Conservation (phyloP, 2,329 filamentous ascomycete species). For the Xylariaceae sp. region DNA sequence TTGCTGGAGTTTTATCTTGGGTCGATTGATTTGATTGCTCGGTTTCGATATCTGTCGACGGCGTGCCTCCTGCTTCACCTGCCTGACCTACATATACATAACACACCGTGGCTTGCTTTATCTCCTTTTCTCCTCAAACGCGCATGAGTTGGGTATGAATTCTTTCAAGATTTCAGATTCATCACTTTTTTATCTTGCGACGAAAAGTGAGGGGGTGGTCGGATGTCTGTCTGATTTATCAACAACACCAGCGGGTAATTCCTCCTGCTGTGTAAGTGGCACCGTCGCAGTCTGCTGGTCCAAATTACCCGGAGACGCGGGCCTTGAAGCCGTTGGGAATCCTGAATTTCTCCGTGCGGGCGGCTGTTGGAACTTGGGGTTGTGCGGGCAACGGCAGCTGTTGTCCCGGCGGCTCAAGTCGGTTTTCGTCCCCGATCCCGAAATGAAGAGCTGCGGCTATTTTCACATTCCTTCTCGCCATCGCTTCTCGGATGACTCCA, state of each 20-base stretch:
- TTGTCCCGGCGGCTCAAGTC: conserved; percentile 16
- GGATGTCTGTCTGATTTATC: not conserved
- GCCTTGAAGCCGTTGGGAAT: conserved; percentile 20
- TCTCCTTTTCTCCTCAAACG: not conserved
- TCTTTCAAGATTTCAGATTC: not conserved
- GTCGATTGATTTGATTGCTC: not conserved
- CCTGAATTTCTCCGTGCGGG: conserved; percentile 12
- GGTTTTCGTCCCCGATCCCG: conserved; percentile 4
- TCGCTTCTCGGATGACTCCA: conserved; percentile 1
- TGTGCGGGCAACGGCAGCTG: conserved; percentile 16
- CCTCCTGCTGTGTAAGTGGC: too few species aligned
- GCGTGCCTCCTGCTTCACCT: too few species aligned
- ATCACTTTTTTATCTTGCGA: not conserved
- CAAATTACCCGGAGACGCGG: conserved; percentile 21
- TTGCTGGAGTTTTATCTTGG: not conserved
- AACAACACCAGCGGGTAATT: not conserved
- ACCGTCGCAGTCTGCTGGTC: not conserved
- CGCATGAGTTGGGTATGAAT: not conserved
- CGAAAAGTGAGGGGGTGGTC: not conserved
- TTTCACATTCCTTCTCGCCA: not conserved
- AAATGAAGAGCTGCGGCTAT: conserved; percentile 2
- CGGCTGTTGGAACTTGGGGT: not conserved
- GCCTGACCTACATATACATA: too few species aligned
- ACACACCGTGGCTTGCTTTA: too few species aligned
- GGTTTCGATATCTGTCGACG: not conserved